Base-by-base conservation (phyloP, 495 filamentous ascomycete genomes). In the Penicillium pancosmium region DNA sequence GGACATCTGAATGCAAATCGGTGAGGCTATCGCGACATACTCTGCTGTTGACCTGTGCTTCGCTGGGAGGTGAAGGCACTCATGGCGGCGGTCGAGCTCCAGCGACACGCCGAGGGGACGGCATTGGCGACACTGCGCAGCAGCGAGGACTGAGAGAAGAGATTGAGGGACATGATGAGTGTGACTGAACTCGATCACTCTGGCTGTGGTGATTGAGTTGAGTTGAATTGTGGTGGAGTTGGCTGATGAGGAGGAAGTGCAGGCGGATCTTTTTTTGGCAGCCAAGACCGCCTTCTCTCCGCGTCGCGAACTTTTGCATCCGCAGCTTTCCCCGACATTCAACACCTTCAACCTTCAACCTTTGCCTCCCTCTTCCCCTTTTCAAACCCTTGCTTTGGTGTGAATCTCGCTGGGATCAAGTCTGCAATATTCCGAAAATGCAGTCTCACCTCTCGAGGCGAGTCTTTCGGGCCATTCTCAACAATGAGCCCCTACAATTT, bases 361-460 rank as follows among this genome's bases (percentile, higher is more conserved):
- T 23, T 23, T 23, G 23, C 31, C 41, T 13, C 1, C 16, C 12
- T 15, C 35, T 11, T 23, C 18, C 21, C 40, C 46, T n/a, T 52
- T 47, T 31, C n/a, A 33, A 50, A 31, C 46, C 21, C 15, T 44
- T 44, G 15, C 41, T 44, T 9, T 19, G 16, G 16, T 3, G 19
- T 43, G 1, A 0, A n/a, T 43, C 15, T 6, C 4, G 1, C 4
- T 31, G 15, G 21, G 46, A 13, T n/a, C 9, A 27, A 48, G 46
- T 13, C 23, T 27, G 46, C 19, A 25, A 5, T 13, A 25, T n/a
- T 0, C 19, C 21, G 51, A 73, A 66, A 72, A 95, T 95, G 92
- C 89, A 88, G 68, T 92, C 91, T 72, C 88, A 91, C 68, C 83
- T 96, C 63, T 87, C 90, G 50, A 84, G 88, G 73, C 75, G 82